Evolutionary conservation across 2,329 filamentous ascomycete genomes (phyloP).

Genomic region (Ophiocordyceps camponoti-leonardi): DNA sequence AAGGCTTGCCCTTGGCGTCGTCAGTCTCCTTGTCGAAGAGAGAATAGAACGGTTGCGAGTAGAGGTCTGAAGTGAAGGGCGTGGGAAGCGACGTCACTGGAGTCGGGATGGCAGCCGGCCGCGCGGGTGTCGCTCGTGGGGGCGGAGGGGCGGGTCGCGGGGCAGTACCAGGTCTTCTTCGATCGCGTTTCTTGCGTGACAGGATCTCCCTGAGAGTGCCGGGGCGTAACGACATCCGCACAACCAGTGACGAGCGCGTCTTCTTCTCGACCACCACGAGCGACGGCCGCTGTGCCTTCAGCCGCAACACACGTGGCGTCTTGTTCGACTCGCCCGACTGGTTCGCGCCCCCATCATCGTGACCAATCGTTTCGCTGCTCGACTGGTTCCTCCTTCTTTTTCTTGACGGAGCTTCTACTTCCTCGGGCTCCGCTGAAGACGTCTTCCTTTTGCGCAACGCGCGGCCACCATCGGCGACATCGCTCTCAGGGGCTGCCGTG

Average conservation of each 20-base stretch:
- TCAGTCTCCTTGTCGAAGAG: slow-evolving; percentile 82
- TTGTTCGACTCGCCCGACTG: slow-evolving; percentile 12
- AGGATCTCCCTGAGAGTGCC: slow-evolving; percentile 21
- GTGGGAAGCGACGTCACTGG: slow-evolving; percentile 25
- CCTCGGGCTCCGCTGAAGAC: slow-evolving; percentile 48
- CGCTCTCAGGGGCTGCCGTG: slow-evolving; percentile 52
- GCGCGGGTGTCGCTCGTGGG: slow-evolving; percentile 6
- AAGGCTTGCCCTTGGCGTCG: slow-evolving; percentile 81
- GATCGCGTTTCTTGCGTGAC: slow-evolving; percentile 16
- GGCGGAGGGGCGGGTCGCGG: slow-evolving; percentile 9
- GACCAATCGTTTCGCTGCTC: slow-evolving; percentile 22
- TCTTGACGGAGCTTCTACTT: slow-evolving; percentile 31
- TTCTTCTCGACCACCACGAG: slow-evolving; percentile 23
- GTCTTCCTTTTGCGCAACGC: slow-evolving; percentile 73
- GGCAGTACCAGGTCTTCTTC: slow-evolving; percentile 8
- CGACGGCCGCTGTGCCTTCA: slow-evolving; percentile 24
- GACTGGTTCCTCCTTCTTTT: slow-evolving; percentile 34
- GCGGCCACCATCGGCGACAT: slow-evolving; percentile 59
- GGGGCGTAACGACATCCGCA: slow-evolving; percentile 19
- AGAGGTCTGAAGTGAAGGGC: slow-evolving; percentile 39
- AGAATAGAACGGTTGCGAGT: slow-evolving; percentile 68
- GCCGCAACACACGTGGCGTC: slow-evolving; percentile 40
- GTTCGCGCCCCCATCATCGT: slow-evolving; percentile 17
- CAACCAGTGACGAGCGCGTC: slow-evolving; percentile 16
- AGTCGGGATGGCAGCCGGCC: slow-evolving; percentile 3